These are phyloP conservation scores for Kuraishia molischiana DNA, from an alignment of 805 yeast genomes.

Conservation along the genomic window DNA sequence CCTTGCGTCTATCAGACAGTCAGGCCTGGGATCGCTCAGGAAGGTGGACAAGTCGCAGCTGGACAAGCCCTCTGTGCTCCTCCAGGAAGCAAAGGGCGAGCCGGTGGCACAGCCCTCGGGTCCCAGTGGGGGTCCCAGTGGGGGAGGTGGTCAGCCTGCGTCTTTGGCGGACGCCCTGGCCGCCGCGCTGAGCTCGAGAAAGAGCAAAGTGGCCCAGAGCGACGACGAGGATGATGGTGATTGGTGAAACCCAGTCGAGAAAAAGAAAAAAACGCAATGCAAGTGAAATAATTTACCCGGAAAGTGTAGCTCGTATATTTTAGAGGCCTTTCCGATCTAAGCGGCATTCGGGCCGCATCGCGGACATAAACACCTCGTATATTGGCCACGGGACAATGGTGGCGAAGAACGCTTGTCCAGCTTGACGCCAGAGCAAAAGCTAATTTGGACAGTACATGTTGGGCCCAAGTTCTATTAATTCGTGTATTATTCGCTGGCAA, in stretches of 20 bases:
- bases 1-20: conserved; percentile 75
- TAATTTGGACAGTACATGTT: too few species aligned
- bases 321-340: too few species aligned
- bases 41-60: conserved; percentile 78
- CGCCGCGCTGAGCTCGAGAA: conserved; percentile 75
- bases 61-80: conserved; percentile 65
- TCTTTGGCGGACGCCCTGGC: conserved; percentile 81
- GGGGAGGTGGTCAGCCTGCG: conserved; percentile 36
- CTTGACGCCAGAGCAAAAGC: too few species aligned
- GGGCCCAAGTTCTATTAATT: too few species aligned
- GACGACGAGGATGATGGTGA: conserved; percentile 84
- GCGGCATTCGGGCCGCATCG: too few species aligned
- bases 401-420: too few species aligned
- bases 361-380: too few species aligned
- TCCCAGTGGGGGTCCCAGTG: conserved; percentile 24
- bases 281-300: too few species aligned
- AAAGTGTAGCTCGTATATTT: too few species aligned
- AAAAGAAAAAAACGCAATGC: too few species aligned
- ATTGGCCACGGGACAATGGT: too few species aligned
- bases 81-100: conserved; percentile 67
- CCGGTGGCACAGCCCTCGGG: conserved; percentile 25
- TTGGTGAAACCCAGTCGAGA: conserved; percentile 30
- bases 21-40: conserved; percentile 60
- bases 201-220: conserved; percentile 69
- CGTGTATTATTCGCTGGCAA: too few species aligned